Percentiles rank a stretch among this genome's conserved stretches.
Conservation (phyloP, 805 yeast species). For the Sungouiella blattae region DNA sequence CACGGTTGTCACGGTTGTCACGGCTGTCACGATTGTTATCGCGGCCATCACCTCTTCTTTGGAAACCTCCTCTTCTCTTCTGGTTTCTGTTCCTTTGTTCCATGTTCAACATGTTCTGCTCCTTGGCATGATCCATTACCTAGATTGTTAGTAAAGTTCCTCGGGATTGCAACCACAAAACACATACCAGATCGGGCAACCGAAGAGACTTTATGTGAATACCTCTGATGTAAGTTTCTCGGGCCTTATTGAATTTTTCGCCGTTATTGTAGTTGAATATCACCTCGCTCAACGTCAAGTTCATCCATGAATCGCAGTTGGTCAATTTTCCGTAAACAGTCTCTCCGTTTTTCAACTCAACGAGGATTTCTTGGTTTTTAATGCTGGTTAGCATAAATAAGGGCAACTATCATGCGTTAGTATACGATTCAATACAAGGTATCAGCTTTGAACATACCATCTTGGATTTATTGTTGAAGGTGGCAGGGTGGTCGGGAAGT, state of each 20-base stretch:
- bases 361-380: constrained; percentile 80
- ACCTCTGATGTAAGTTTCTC: constrained; percentile 81
- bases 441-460: constrained; percentile 13
- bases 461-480: neutral
- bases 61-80: constrained; percentile 40
- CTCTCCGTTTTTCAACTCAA: constrained; percentile 91
- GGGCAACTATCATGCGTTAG: constrained; percentile 60
- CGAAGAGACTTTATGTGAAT: constrained; percentile 75
- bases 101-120: constrained; percentile 51
- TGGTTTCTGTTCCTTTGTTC: constrained; percentile 47
- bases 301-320: constrained; percentile 96
- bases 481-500: no score
- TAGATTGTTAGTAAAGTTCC: constrained; percentile 11
- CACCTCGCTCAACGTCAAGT: constrained; percentile 76
- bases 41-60: constrained; percentile 25
- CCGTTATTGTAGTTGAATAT: constrained; percentile 63
- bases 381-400: constrained; percentile 86
- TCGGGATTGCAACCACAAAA: neutral
- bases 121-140: constrained; percentile 71
- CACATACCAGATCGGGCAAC: constrained; percentile 56
- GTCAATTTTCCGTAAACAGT: constrained; percentile 78
- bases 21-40: constrained; percentile 20
- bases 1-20: constrained; percentile 11
- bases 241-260: constrained; percentile 56
- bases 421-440: neutral